Evolutionary conservation across 2,329 filamentous ascomycete genomes (phyloP).

Genomic region (Neofusicoccum sp.): DNA sequence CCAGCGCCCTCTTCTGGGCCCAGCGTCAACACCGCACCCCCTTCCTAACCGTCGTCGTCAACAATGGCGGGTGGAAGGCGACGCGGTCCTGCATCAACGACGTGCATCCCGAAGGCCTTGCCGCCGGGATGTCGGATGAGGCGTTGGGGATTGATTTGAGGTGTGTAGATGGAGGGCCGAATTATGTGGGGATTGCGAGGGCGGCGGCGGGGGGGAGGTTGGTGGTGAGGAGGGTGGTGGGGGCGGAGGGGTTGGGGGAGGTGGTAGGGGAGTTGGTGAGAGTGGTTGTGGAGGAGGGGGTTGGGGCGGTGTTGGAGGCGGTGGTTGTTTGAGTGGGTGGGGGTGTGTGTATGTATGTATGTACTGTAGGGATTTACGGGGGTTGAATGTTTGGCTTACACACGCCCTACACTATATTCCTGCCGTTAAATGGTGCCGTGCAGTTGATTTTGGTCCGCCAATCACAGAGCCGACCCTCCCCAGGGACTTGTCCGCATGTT

Average conservation of each 20-base stretch:
- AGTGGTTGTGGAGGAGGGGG: neutral
- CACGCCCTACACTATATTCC: no score
- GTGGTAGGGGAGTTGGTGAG: neutral
- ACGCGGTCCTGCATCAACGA: neutral
- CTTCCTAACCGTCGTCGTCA: slow-evolving; percentile 55
- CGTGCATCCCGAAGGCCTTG: slow-evolving; percentile 6
- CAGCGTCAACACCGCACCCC: slow-evolving; percentile 55
- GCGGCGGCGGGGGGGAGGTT: neutral
- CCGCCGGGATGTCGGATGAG: neutral
- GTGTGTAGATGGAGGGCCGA: neutral
- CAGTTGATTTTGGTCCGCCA: no score
- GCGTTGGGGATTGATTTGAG: neutral
- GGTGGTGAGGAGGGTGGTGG: neutral
- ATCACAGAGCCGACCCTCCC: no score
- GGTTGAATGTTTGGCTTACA: no score
- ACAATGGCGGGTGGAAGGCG: slow-evolving; percentile 49
- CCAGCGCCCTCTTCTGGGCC: slow-evolving; percentile 58
- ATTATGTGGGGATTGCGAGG: slow-evolving; percentile 1
- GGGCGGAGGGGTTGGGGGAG: neutral
- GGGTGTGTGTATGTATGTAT: no score
- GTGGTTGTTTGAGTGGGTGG: neutral
- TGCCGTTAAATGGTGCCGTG: no score
- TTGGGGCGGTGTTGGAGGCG: slow-evolving; percentile 1
- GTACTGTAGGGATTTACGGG: no score
- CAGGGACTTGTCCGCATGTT: no score